Evolutionary conservation across 176 grass and related monocot species (phyloP), one percentile per base, ranked within the genome.

Genomic region (Carex parvula): DNA sequence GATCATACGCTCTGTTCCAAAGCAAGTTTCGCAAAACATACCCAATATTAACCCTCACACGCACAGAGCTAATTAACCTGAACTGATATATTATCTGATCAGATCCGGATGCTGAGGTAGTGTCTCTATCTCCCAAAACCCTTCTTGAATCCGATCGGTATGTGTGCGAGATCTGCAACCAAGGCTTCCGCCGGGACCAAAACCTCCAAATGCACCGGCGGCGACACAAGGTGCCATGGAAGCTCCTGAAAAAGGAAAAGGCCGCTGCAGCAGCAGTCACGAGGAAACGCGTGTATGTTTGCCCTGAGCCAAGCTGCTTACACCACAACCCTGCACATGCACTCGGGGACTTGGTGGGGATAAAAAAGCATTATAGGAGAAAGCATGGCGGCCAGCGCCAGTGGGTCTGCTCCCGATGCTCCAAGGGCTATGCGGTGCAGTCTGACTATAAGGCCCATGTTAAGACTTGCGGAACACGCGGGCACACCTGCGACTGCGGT

Each of bases 141-240:
- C 89, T 97, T 78, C 89, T 97, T 70, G 94, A 97, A 75, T 97
- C 94, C 29, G 94, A 97, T 89, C 60, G 91, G 39, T 97, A 97
- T 85, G 89, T 97, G 86, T 97, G 94, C 55, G 91, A 97, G 86
- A 97, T 97, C 71, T 97, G 94, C 91, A 90, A 92, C 86, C 91
- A 97, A 76, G 91, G 94, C 8, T 97, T 97, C 88, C 94, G 93
- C 58, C 87, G 94, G 21, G 94, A 97, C 80, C 94, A 97, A 85
- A 97, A 97, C 89, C 91, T 93, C 29, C 94, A 97, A 87, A 97
- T 97, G 94, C 94, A 97, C 89, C 91, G 91, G 41, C 91, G 94
- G 46, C 89, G 94, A 26, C 94, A 97, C 88, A 97, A 97, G 89
- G 94, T 97, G 29, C 91, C 94, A 5, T 97, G 94, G 94, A 86